A percentile compares a stretch with the other conserved stretches of the same genome.
Evolutionary conservation across 768 basidiomycete species (phyloP).

Genomic region (Saitozyma podzolica): DNA sequence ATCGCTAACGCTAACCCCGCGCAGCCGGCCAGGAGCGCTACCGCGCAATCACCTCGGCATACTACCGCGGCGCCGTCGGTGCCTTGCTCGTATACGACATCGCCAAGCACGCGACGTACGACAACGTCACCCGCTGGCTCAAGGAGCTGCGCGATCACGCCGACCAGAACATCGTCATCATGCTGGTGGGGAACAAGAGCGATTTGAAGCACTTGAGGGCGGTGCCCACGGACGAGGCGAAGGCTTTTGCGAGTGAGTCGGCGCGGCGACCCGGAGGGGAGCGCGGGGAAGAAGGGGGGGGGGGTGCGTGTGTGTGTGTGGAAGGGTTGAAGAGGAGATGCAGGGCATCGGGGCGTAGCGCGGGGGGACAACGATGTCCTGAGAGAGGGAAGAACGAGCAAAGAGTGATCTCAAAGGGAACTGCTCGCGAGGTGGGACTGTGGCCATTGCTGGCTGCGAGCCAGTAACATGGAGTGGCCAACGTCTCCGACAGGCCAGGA

Average conservation of each 20-base stretch:
- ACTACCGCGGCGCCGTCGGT: slow-evolving; percentile 89
- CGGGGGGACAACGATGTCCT: background rate
- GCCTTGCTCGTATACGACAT: slow-evolving; percentile 55
- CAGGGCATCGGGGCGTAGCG: background rate
- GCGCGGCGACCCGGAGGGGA: background rate
- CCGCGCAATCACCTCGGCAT: slow-evolving; percentile 95
- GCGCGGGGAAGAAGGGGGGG: background rate
- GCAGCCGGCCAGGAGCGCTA: slow-evolving; percentile 95
- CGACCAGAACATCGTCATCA: slow-evolving; percentile 78
- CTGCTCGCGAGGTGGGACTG: too few species aligned
- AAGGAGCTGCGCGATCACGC: slow-evolving; percentile 97
- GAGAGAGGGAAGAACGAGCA: background rate
- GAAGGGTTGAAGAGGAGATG: background rate
- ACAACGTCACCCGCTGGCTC: slow-evolving; percentile 91
- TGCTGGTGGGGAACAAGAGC: slow-evolving; percentile 97
- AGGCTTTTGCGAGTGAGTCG: slow-evolving; percentile 75
- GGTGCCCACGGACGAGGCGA: slow-evolving; percentile 96
- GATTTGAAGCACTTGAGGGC: slow-evolving; percentile 97
- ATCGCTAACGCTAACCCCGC: slow-evolving; percentile 8
- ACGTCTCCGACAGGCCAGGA: too few species aligned
- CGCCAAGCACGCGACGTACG: slow-evolving; percentile 66
- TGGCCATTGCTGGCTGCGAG: too few species aligned
- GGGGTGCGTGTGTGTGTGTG: background rate
- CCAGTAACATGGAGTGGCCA: too few species aligned
- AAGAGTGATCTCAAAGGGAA: too few species aligned